Percentiles rank a stretch among this genome's conserved stretches.
Conservation (phyloP, 257 asterid genomes). For the Solanum rostratum region DNA sequence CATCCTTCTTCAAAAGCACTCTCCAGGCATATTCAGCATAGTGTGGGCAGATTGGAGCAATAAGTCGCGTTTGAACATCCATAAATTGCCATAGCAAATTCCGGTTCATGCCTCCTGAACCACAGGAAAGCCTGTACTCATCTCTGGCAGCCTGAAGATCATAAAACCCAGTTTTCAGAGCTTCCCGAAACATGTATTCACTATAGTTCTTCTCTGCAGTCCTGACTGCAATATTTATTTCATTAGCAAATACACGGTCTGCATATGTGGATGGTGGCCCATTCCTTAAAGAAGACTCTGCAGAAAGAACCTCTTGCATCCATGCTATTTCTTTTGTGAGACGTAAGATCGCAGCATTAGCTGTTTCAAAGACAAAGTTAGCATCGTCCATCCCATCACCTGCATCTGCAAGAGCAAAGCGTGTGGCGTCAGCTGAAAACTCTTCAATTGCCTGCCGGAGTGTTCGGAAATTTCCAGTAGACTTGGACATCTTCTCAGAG, state of each 20-base stretch:
- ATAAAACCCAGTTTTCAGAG: slow-evolving; percentile 70
- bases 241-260: slow-evolving; percentile 72
- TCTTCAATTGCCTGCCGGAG: slow-evolving; percentile 81
- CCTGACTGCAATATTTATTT: slow-evolving; percentile 63
- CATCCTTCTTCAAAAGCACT: slow-evolving; percentile 62
- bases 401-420: slow-evolving; percentile 95
- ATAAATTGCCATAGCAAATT: slow-evolving; percentile 52
- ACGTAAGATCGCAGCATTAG: slow-evolving; percentile 85
- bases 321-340: slow-evolving; percentile 80
- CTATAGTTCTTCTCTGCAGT: slow-evolving; percentile 61
- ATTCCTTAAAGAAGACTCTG: slow-evolving; percentile 53
- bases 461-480: slow-evolving; percentile 88
- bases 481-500: slow-evolving; percentile 92
- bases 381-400: slow-evolving; percentile 99
- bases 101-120: slow-evolving; percentile 73
- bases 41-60: slow-evolving; percentile 79
- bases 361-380: slow-evolving; percentile 83
- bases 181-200: slow-evolving; percentile 78
- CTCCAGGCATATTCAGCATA: slow-evolving; percentile 77
- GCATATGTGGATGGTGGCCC: slow-evolving; percentile 48
- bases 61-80: slow-evolving; percentile 77
- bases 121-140: slow-evolving; percentile 75
- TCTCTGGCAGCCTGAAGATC: slow-evolving; percentile 91
- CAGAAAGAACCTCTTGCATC: slow-evolving; percentile 72
- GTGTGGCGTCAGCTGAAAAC: slow-evolving; percentile 95